Percentiles rank a stretch among this genome's conserved stretches.
Conservation (phyloP, 2,329 filamentous ascomycete genomes). For the Fusarium neocosmosporiellum region DNA sequence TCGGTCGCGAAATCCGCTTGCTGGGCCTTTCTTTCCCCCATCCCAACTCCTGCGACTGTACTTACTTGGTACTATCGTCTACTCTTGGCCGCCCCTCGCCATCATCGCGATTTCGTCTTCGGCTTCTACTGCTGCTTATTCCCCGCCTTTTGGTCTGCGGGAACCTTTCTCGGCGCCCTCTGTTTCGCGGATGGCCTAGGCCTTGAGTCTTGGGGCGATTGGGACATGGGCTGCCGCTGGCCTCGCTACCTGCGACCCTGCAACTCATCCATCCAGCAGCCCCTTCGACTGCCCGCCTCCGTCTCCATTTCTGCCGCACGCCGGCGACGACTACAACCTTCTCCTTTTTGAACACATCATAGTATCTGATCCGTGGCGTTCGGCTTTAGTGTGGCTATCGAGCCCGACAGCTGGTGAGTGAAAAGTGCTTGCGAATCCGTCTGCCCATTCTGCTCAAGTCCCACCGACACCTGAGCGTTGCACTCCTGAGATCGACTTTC, state of each 20-base stretch:
- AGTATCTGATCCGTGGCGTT: slow-evolving; percentile 17
- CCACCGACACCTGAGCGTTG: slow-evolving; percentile 10
- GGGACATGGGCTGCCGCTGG: slow-evolving; percentile 52
- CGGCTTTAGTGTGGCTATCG: slow-evolving; percentile 24
- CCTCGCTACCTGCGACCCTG: slow-evolving; percentile 47
- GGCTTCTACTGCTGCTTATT: slow-evolving; percentile 28
- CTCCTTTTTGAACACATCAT: not conserved
- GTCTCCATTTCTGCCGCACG: slow-evolving; percentile 31
- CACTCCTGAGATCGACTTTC: slow-evolving; percentile 11
- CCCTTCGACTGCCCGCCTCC: slow-evolving; percentile 34
- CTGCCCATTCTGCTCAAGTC: slow-evolving; percentile 8
- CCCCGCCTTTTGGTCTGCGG: slow-evolving; percentile 17
- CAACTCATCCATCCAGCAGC: slow-evolving; percentile 39
- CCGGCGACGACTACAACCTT: slow-evolving; percentile 19
- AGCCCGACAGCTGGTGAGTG: slow-evolving; percentile 36
- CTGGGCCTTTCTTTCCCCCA: slow-evolving; percentile 20
- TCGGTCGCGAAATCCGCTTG: slow-evolving; percentile 35
- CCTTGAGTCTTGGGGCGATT: slow-evolving; percentile 51
- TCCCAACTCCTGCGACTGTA: slow-evolving; percentile 36
- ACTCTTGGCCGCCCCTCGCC: slow-evolving; percentile 19
- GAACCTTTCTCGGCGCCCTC: slow-evolving; percentile 14
- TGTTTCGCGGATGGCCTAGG: slow-evolving; percentile 49
- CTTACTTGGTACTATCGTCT: slow-evolving; percentile 18
- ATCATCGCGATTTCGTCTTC: slow-evolving; percentile 37
- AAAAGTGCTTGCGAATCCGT: slow-evolving; percentile 8